Evolutionary conservation across 352 stramenopile genomes (phyloP).

Genomic region (Peronospora belbahrii): DNA sequence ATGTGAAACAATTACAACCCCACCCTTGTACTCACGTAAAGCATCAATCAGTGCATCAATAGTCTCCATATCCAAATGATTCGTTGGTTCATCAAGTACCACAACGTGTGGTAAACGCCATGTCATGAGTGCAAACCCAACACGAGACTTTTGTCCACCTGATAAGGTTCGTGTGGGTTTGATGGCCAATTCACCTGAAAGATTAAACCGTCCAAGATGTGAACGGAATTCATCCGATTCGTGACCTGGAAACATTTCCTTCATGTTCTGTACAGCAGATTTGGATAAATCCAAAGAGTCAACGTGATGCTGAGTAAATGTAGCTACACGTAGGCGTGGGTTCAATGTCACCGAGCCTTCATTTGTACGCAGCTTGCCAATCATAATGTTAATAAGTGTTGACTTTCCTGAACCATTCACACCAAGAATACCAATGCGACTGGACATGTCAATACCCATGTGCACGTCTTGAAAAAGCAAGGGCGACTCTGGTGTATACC

Average conservation of each 20-base stretch:
- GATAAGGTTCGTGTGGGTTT: conserved; percentile 93
- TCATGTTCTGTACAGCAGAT: conserved; percentile 86
- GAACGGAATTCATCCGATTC: conserved; percentile 87
- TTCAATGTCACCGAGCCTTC: conserved; percentile 87
- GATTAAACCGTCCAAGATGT: conserved; percentile 94
- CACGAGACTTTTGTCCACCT: conserved; percentile 92
- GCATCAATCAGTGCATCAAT: conserved; percentile 92
- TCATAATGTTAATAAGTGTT: conserved; percentile 95
- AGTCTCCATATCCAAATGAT: conserved; percentile 92
- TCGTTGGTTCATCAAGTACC: conserved; percentile 95
- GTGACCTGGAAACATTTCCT: conserved; percentile 84
- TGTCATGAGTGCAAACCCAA: conserved; percentile 92
- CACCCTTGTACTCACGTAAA: conserved; percentile 93
- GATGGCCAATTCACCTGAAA: conserved; percentile 91
- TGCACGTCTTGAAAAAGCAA: conserved; percentile 87
- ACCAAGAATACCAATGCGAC: conserved; percentile 89
- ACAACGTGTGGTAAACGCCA: conserved; percentile 94
- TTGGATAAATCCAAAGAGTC: conserved; percentile 92
- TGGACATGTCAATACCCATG: conserved; percentile 95
- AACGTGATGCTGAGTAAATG: conserved; percentile 95
- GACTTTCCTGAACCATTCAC: conserved; percentile 92
- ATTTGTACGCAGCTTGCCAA: conserved; percentile 88
- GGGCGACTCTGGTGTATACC: conserved; percentile 48
- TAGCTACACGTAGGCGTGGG: conserved; percentile 88
- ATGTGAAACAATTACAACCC: conserved; percentile 95